Conservation (phyloP, 805 yeast species). For the Clavispora phyllophila region DNA sequence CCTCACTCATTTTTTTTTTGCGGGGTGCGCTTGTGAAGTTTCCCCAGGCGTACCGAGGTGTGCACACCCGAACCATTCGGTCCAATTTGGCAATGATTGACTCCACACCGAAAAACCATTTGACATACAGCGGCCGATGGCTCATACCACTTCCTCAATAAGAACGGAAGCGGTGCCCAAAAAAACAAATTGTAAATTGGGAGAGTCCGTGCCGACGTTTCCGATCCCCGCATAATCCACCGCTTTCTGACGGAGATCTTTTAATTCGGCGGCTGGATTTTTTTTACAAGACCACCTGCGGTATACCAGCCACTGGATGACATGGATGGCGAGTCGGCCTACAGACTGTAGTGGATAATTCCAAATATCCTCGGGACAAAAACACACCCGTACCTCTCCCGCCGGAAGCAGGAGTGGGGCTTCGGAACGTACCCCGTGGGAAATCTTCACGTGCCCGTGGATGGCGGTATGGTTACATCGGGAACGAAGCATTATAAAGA, state of each 20-base stretch:
- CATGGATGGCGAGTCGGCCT: not conserved
- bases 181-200: too few relatives aligned
- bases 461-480: too few relatives aligned
- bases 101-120: not conserved
- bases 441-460: not conserved
- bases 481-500: too few relatives aligned
- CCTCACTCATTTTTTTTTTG: conserved; percentile 3
- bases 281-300: too few relatives aligned
- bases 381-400: not conserved
- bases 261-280: too few relatives aligned
- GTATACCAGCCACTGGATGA: too few relatives aligned
- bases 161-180: too few relatives aligned
- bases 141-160: too few relatives aligned
- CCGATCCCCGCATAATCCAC: not conserved
- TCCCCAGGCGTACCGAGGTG: conserved; percentile 11
- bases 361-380: not conserved
- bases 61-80: not conserved
- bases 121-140: too few relatives aligned
- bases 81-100: not conserved
- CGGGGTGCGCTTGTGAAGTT: conserved; percentile 13
- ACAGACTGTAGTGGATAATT: not conserved
- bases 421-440: not conserved
- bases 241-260: too few relatives aligned
- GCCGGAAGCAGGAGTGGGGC: not conserved
- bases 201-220: not conserved